Percentiles rank a stretch among this genome's conserved stretches.
These are phyloP conservation scores for Colletotrichum sidae DNA, from an alignment of 2,329 filamentous ascomycete species.

Conservation along the genomic window DNA sequence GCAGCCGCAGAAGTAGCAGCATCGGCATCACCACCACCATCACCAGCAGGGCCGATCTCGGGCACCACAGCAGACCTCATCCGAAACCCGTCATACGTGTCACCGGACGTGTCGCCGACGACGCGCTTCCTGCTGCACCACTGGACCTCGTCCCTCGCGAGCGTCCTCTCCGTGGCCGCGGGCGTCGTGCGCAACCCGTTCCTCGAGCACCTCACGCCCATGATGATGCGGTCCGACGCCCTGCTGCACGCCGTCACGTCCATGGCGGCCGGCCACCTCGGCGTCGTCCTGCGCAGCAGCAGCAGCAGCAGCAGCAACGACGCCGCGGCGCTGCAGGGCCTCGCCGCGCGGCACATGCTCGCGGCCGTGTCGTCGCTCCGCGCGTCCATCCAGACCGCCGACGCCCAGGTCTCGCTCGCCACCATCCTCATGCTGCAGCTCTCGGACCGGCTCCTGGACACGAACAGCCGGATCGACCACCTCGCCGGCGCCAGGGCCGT, in stretches of 20 bases:
- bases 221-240: conserved; percentile 43
- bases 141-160: conserved; percentile 43
- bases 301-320: conserved; percentile 32
- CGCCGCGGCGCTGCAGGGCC: conserved; percentile 29
- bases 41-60: neutral
- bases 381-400: conserved; percentile 11
- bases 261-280: conserved; percentile 47
- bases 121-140: conserved; percentile 43
- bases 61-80: conserved; percentile 4
- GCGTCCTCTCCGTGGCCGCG: conserved; percentile 44
- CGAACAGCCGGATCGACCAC: conserved; percentile 45
- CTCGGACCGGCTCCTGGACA: conserved; percentile 45
- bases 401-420: conserved; percentile 45
- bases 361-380: conserved; percentile 37
- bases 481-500: conserved; percentile 45
- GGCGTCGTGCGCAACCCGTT: conserved; percentile 42
- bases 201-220: conserved; percentile 46
- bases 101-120: conserved; percentile 10
- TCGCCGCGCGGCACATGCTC: conserved; percentile 41
- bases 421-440: conserved; percentile 46
- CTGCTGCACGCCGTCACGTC: conserved; percentile 45
- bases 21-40: neutral
- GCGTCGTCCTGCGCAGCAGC: conserved; percentile 41
- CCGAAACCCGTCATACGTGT: conserved; percentile 17
- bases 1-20: neutral